phyloP scores from a whole-genome alignment of 2,329 filamentous ascomycete species.

The Ceratocystis diversiconidia region DNA sequence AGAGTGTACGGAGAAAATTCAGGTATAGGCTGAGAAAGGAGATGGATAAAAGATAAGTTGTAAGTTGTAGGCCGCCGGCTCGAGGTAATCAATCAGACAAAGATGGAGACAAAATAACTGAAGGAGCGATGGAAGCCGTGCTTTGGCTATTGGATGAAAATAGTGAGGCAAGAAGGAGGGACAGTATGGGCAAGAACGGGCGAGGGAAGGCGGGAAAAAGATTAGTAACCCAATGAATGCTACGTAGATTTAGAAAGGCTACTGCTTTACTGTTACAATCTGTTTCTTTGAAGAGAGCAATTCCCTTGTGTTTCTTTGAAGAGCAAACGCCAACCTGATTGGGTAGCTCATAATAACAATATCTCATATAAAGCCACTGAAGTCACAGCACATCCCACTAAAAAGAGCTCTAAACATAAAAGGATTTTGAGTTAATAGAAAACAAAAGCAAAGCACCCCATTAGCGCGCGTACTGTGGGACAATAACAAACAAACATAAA shows the following conservation, averaged over 20 bases:
- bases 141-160: not conserved
- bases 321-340: not conserved
- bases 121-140: not conserved
- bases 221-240: not conserved
- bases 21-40: not conserved
- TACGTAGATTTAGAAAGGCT: not conserved
- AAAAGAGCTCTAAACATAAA: not conserved
- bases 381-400: not conserved
- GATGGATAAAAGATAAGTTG: not conserved
- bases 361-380: not conserved
- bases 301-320: too few relatives aligned
- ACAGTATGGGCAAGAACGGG: not conserved
- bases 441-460: not conserved
- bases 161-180: not conserved
- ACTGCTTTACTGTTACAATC: not conserved
- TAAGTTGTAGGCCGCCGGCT: too few relatives aligned
- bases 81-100: not conserved
- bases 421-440: not conserved
- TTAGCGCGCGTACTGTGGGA: not conserved
- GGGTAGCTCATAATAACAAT: not conserved
- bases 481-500: not conserved
- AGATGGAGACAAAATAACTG: not conserved
- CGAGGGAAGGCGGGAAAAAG: not conserved
- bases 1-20: not conserved
- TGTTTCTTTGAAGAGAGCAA: not conserved